Percentiles rank a stretch among this genome's conserved stretches.
Evolutionary conservation across 805 yeast genomes (phyloP).

Genomic region (Suhomyces sp.): DNA sequence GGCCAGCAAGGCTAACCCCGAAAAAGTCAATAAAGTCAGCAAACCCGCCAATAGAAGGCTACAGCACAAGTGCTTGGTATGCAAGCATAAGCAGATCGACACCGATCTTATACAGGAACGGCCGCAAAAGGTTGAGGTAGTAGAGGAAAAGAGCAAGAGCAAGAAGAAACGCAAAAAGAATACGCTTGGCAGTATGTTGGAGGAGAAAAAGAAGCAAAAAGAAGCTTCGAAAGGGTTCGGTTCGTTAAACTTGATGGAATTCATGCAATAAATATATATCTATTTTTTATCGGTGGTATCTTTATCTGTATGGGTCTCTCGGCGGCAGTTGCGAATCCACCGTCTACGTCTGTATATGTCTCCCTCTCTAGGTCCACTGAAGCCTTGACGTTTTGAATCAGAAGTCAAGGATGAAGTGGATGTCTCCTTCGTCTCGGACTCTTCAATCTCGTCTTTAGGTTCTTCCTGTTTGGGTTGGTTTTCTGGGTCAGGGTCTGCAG

Average conservation of each 20-base stretch:
- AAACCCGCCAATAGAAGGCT: slow-evolving; percentile 7
- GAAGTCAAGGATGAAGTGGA: too few species aligned
- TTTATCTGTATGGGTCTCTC: slow-evolving; percentile 6
- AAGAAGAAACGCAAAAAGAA: slow-evolving; percentile 41
- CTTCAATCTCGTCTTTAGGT: background rate
- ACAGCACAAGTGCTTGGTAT: slow-evolving; percentile 17
- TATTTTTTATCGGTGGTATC: background rate
- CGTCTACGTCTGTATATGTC: slow-evolving; percentile 58
- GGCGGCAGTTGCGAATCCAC: slow-evolving; percentile 52
- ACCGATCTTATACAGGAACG: slow-evolving; percentile 3
- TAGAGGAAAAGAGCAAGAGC: slow-evolving; percentile 1
- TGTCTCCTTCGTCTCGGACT: background rate
- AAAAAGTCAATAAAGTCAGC: background rate
- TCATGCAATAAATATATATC: slow-evolving; percentile 9
- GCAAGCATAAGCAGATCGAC: slow-evolving; percentile 13
- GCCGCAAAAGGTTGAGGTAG: background rate
- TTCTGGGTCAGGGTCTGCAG: background rate
- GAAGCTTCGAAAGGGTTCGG: slow-evolving; percentile 23
- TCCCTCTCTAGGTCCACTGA: slow-evolving; percentile 15
- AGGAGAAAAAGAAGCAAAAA: slow-evolving; percentile 39
- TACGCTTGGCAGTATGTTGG: slow-evolving; percentile 40
- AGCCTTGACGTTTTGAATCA: background rate
- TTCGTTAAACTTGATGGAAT: slow-evolving; percentile 46
- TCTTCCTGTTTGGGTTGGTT: slow-evolving; percentile 22
- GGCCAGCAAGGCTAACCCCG: background rate